Evolutionary conservation across 1,284 basidiomycete species (phyloP), one percentile per base, ranked within the genome.

Genomic region (Austroboletus novae-zelandiae): DNA sequence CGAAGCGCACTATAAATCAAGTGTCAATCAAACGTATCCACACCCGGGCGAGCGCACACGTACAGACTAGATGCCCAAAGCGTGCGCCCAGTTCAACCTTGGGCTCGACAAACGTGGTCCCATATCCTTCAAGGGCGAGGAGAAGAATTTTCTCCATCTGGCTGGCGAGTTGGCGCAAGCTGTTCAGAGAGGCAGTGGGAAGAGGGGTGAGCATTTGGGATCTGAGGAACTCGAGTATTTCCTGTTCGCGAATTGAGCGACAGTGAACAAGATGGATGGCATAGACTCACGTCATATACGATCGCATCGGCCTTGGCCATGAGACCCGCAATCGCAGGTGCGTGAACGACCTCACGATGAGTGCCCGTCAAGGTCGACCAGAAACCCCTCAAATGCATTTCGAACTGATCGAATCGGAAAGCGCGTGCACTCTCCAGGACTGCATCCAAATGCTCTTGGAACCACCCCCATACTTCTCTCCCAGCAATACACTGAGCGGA

Each of bases 61-160:
- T 61, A 91, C 89, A 79, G 66, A 93, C 87, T 54, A 93, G 80
- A 65, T 93, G 89, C 7, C 90, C 91, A 65, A 93, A 93, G 45
- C 89, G 84, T 41, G 89, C 91, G 29, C 91, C 91, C 48, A 93
- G 73, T 62, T 93, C 89, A 27, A 93, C 89, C 67, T 93, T 93
- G 44, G 89, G 90, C 66, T 92, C 90, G 42, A 92, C 88, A 69
- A 93, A 93, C n/a, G 88, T 91, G 59, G 88, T 88, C 11, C 89
- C 88, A 56, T 91, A 93, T 57, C 80, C 80, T 57, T 91, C 89
- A 31, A 93, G 74, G 27, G 91, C 87, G 40, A 86, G 76, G 31
- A 92, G 74, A 18, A 93, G 73, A 46, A 92, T 88, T 68, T 92
- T 91, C 66, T 93, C 89, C 90, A 93, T 91, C 73, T 91, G 91